Base-by-base conservation (phyloP, 179 eudicot species). In the Beta macrorhiza region DNA sequence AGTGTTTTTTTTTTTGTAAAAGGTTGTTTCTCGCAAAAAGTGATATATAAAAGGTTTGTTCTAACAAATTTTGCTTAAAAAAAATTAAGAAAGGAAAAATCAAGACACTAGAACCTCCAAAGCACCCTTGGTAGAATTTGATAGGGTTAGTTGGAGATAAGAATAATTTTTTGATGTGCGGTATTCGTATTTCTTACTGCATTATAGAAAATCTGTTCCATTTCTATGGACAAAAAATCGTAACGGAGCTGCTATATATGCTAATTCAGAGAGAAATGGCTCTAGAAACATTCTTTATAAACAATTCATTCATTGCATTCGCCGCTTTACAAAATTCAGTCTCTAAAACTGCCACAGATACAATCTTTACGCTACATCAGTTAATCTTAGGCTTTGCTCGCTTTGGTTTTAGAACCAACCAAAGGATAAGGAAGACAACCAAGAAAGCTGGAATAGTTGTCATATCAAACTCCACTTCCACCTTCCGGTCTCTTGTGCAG, bases 301-400 rank as follows among this genome's bases (percentile, higher is more conserved):
- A 78, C 12, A 56, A 20, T 73, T 62, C 42, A 59, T 75, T 52
- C 56, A 80, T 42, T 45, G 57, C 42, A 37, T 37, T 37, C 42
- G 42, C 56, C 5, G 29, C 67, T 76, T 77, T 83, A 80, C 84
- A 81, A 81, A 84, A 81, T 78, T 81, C 73, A n/a, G 77, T 75
- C 53, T 25, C 71, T 69, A 47, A 49, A 68, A 61, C 74, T 57
- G 52, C 51, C 67, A 42, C 71, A 15, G 53, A 59, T 44, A 63
- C 37, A 52, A 47, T 49, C 49, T 5, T 65, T 12, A 25, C 25
- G 51, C 42, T 57, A 65, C 14, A 69, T 90, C 82, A 95, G 87
- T 95, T 95, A 83, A 95, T 95, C 93, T 95, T 95, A 22, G 99
- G 97, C 89, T 95, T 95, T 62, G 93, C 83, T 83, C 95, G 91